Conservation (phyloP, 2,329 filamentous ascomycete genomes). For the Penicillium hordei region DNA sequence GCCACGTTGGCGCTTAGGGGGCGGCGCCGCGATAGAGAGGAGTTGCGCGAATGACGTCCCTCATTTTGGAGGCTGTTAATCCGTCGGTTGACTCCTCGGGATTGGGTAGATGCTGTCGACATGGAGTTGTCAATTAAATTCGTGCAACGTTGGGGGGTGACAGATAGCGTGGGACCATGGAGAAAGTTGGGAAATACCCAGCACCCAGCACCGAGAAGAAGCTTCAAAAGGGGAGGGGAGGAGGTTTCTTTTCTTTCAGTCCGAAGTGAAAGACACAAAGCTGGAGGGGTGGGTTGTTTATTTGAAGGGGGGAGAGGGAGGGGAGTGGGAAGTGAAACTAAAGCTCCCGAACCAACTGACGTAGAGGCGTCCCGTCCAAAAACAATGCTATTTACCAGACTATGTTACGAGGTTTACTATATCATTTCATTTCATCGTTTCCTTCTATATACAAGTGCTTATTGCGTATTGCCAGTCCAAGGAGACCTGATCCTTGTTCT, state of each 20-base stretch:
- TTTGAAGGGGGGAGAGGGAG: slow-evolving; percentile 14
- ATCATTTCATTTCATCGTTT: not conserved
- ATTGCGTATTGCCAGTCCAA: not conserved
- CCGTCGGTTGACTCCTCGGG: slow-evolving; percentile 48
- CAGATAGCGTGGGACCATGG: slow-evolving; percentile 36
- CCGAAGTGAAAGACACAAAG: slow-evolving; percentile 4
- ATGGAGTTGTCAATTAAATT: slow-evolving; percentile 37
- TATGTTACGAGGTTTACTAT: not conserved
- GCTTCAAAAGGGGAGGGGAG: not conserved
- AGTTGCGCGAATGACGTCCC: slow-evolving; percentile 42
- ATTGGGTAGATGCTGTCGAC: slow-evolving; percentile 50
- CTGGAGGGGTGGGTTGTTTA: slow-evolving; percentile 15
- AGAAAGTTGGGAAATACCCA: slow-evolving; percentile 26
- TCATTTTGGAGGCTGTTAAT: slow-evolving; percentile 50
- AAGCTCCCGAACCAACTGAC: slow-evolving; percentile 24
- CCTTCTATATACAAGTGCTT: not conserved
- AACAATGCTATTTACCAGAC: slow-evolving; percentile 11
- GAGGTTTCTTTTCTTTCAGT: too few species aligned
- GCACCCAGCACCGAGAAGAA: slow-evolving; percentile 23
- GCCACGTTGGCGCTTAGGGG: slow-evolving; percentile 67
- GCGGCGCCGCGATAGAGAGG: slow-evolving; percentile 44
- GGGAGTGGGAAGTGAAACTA: slow-evolving; percentile 21
- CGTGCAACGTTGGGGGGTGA: slow-evolving; percentile 24
- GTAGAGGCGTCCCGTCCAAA: slow-evolving; percentile 25
- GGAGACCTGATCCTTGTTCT: not conserved